Conservation (phyloP, 768 basidiomycete genomes). For the Xanthoconium stramineum region DNA sequence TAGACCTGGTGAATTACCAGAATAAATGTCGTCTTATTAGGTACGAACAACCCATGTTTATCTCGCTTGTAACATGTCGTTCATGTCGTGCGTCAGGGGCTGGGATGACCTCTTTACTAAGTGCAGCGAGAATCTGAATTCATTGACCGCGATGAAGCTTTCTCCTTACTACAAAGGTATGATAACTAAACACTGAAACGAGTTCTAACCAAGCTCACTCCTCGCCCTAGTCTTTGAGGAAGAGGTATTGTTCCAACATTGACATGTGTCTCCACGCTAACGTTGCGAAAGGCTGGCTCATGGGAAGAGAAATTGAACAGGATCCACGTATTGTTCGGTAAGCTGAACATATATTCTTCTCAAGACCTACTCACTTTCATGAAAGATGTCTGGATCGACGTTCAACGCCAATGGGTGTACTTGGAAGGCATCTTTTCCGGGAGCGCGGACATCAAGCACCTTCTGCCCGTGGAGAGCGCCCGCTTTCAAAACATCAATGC, state of each 20-base stretch:
- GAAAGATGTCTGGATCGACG: slow-evolving; percentile 97
- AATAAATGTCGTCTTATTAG: slow-evolving; percentile 96
- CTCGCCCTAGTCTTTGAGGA: slow-evolving; percentile 72
- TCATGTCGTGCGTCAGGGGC: slow-evolving; percentile 49
- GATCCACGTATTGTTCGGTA: slow-evolving; percentile 94
- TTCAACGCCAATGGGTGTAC: slow-evolving; percentile 99
- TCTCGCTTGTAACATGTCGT: not conserved
- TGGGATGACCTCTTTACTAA: slow-evolving; percentile 98
- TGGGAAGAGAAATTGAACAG: slow-evolving; percentile 98
- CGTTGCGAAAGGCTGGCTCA: slow-evolving; percentile 58
- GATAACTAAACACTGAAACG: slow-evolving; percentile 1
- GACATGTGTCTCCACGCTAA: slow-evolving; percentile 1
- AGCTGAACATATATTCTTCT: slow-evolving; percentile 14
- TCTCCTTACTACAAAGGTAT: slow-evolving; percentile 97
- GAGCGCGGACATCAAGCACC: slow-evolving; percentile 98
- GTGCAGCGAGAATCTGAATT: slow-evolving; percentile 96
- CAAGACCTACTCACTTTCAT: not conserved
- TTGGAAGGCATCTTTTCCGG: slow-evolving; percentile 99
- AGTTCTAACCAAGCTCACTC: slow-evolving; percentile 1
- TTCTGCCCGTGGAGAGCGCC: slow-evolving; percentile 95
- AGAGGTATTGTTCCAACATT: slow-evolving; percentile 48
- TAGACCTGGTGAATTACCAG: slow-evolving; percentile 97
- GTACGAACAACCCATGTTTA: slow-evolving; percentile 33
- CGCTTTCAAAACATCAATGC: slow-evolving; percentile 98
- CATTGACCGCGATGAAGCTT: slow-evolving; percentile 92